Evolutionary conservation across 805 yeast species (phyloP).

Genomic region (Dipodascus geniculatus): DNA sequence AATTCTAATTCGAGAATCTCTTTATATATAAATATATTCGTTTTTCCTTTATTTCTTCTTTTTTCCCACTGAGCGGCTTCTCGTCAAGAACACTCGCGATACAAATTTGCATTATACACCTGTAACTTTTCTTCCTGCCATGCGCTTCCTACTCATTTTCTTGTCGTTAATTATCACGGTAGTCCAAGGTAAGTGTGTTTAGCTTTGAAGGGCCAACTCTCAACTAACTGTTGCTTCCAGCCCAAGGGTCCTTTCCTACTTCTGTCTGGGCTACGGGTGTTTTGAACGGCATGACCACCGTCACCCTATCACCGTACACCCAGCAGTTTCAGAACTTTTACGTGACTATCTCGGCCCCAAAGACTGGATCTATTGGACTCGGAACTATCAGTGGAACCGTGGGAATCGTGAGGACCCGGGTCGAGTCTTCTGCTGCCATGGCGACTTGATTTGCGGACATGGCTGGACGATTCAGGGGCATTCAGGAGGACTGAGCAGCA

Average conservation of each 20-base stretch:
- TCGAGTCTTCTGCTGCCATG: slow-evolving; percentile 4
- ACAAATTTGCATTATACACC: no score
- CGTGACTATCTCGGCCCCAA: slow-evolving; percentile 32
- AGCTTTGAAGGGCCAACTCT: not conserved
- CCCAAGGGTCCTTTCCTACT: slow-evolving; percentile 15
- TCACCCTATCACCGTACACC: slow-evolving; percentile 28
- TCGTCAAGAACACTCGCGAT: no score
- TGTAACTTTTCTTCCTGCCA: no score
- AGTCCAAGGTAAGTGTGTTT: not conserved
- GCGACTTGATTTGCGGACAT: no score
- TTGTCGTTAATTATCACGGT: not conserved
- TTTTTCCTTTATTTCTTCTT: not conserved
- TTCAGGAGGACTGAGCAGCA: not conserved
- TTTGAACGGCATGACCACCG: slow-evolving; percentile 19
- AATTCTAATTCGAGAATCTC: not conserved
- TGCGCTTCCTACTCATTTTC: not conserved
- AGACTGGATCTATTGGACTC: slow-evolving; percentile 63
- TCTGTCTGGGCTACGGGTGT: slow-evolving; percentile 35
- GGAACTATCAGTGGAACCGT: slow-evolving; percentile 59
- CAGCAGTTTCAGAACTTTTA: slow-evolving; percentile 31
- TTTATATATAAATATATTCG: no score
- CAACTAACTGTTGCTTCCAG: not conserved
- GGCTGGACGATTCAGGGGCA: no score
- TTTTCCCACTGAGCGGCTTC: not conserved
- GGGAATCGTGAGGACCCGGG: slow-evolving; percentile 32